phyloP scores from a whole-genome alignment of 495 filamentous ascomycete genomes.

The Aspergillus nidulans region DNA sequence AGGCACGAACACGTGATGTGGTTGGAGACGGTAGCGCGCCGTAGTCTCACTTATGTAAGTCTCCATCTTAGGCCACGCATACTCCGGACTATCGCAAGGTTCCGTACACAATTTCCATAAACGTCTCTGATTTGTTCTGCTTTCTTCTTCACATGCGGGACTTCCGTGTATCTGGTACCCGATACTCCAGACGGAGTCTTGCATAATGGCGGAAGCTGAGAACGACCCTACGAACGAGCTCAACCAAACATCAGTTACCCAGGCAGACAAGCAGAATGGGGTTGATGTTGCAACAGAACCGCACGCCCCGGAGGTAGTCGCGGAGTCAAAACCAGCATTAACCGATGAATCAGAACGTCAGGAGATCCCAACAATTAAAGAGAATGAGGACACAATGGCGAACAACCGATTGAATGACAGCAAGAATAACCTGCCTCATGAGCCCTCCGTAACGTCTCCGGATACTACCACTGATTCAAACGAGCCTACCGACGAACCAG shows the following conservation, averaged over 20 bases:
- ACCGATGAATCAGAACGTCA: slow-evolving; percentile 28
- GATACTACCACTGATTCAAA: slow-evolving; percentile 18
- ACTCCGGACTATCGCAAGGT: not conserved
- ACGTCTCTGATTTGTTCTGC: slow-evolving; percentile 18
- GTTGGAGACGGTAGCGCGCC: too few relatives aligned
- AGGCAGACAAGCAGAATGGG: slow-evolving; percentile 32
- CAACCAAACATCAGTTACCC: slow-evolving; percentile 29
- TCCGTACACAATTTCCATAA: not conserved
- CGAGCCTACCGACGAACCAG: slow-evolving; percentile 13
- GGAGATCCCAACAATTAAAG: slow-evolving; percentile 24
- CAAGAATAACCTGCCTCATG: slow-evolving; percentile 14
- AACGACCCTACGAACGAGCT: slow-evolving; percentile 32
- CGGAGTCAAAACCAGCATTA: slow-evolving; percentile 30
- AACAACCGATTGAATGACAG: slow-evolving; percentile 15
- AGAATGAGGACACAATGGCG: slow-evolving; percentile 11
- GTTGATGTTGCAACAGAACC: slow-evolving; percentile 28
- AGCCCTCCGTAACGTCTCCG: slow-evolving; percentile 20
- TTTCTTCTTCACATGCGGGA: slow-evolving; percentile 28
- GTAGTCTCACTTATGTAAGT: too few relatives aligned
- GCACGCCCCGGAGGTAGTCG: slow-evolving; percentile 24
- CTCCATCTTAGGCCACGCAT: not conserved
- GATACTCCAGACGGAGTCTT: slow-evolving; percentile 35
- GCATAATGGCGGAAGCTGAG: slow-evolving; percentile 46
- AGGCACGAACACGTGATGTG: not conserved
- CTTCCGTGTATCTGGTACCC: slow-evolving; percentile 21